These are phyloP conservation scores for Cryptococcus sp. DNA, from an alignment of 1,284 basidiomycete species.

Conservation along the genomic window DNA sequence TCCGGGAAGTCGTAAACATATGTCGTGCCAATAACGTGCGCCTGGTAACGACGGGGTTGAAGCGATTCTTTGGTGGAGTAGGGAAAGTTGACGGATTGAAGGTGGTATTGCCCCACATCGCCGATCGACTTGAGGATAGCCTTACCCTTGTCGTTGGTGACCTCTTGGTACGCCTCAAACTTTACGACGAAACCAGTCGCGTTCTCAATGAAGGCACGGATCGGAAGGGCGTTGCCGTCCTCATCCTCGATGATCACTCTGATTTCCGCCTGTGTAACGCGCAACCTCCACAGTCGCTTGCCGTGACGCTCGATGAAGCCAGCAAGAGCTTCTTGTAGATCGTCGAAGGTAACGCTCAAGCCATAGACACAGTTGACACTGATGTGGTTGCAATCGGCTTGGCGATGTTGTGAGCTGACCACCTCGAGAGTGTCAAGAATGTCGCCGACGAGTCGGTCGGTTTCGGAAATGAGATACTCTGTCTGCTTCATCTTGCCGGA, in stretches of 20 bases:
- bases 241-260: slow-evolving; percentile 90
- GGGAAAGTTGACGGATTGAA: slow-evolving; percentile 86
- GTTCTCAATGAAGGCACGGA: slow-evolving; percentile 97
- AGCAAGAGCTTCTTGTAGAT: slow-evolving; percentile 90
- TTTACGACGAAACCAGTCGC: slow-evolving; percentile 99
- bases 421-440: slow-evolving; percentile 94
- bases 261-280: slow-evolving; percentile 96
- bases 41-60: slow-evolving; percentile 98
- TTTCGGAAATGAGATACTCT: slow-evolving; percentile 97
- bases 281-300: slow-evolving; percentile 95
- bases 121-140: slow-evolving; percentile 95
- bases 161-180: slow-evolving; percentile 98
- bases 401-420: slow-evolving; percentile 79
- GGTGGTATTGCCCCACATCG: slow-evolving; percentile 81
- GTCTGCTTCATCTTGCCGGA: slow-evolving; percentile 88
- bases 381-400: slow-evolving; percentile 93
- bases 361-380: slow-evolving; percentile 99
- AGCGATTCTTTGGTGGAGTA: slow-evolving; percentile 99
- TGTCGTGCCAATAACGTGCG: slow-evolving; percentile 97
- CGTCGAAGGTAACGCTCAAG: slow-evolving; percentile 90
- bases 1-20: slow-evolving; percentile 99
- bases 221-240: slow-evolving; percentile 89
- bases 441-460: slow-evolving; percentile 91
- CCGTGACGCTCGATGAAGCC: slow-evolving; percentile 99
- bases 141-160: slow-evolving; percentile 90